Evolutionary conservation across 164 flowering plant species (phyloP).

Genomic region (Cinnamomum micranthum): DNA sequence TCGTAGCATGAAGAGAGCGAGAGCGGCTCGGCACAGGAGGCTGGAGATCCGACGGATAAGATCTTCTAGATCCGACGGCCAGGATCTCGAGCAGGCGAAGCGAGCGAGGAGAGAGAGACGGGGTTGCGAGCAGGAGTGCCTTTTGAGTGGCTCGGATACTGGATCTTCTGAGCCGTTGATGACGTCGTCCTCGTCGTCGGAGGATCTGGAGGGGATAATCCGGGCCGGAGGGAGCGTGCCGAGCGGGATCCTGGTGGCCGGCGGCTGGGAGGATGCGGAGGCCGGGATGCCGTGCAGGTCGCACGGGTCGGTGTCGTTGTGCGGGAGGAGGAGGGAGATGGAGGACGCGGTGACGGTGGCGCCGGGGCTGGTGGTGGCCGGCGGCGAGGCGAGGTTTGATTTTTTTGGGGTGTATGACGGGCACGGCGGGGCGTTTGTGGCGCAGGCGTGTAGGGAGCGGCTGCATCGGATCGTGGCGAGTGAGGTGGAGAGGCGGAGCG

Average conservation of each 20-base stretch:
- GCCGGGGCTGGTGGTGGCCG: constrained; percentile 23
- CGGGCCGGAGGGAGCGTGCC: neutral
- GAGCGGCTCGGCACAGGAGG: constrained; percentile 29
- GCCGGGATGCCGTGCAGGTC: constrained; percentile 2
- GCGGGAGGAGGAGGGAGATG: constrained; percentile 79
- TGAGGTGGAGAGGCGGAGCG: constrained; percentile 18
- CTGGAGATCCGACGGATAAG: constrained; percentile 27
- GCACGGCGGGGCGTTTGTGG: constrained; percentile 73
- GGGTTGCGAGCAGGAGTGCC: neutral
- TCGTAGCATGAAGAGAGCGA: constrained; percentile 6
- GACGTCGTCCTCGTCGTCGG: neutral
- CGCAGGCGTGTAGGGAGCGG: constrained; percentile 52
- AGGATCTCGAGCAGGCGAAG: neutral
- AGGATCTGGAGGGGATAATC: constrained; percentile 1
- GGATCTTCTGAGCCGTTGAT: neutral
- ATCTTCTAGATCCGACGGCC: neutral
- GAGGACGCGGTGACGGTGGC: constrained; percentile 67
- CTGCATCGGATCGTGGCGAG: constrained; percentile 43
- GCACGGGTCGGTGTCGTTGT: constrained; percentile 52
- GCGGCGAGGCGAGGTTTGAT: constrained; percentile 24
- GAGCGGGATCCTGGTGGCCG: constrained; percentile 5
- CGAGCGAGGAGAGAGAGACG: neutral
- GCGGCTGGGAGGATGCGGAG: neutral
- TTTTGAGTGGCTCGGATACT: neutral
- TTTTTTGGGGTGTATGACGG: constrained; percentile 83